Evolutionary conservation across 2,329 filamentous ascomycete species (phyloP), one percentile per base, ranked within the genome.

Genomic region (Rhynchosporium secalis): DNA sequence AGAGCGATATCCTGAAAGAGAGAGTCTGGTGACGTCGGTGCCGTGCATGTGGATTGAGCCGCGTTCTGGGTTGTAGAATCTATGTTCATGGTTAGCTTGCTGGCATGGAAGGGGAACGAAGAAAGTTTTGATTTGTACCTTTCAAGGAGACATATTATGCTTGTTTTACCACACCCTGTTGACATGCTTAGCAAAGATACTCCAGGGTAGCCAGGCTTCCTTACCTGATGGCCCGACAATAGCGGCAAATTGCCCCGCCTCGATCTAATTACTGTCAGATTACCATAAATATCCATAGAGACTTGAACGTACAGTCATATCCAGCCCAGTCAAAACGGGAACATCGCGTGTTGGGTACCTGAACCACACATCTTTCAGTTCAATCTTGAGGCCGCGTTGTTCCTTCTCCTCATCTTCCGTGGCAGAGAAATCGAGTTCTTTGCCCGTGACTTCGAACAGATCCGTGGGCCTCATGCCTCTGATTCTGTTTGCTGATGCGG

Each of bases 191-290:
- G n/a, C 28, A 2, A n/a, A 40, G 9, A 7, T 15, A 4, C 5
- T 28, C n/a, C n/a, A 28, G 3, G 9, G 28, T 2, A 12, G 12
- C 8, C 20, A 36, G 20, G 20, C 7, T 54, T 20, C 10, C 46
- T 31, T 51, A 58, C 56, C 70, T 40, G 85, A 88, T 1, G 87
- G 82, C 2, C 89, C 88, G 5, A 91, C 88, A 1, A 91, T 78
- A 1, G 87, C 88, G 0, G 83, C 86, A 69, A 89, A 91, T 71
- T 90, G 86, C 4, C 88, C 88, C 67, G 85, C 86, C 66, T 86
- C 77, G 58, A 72, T 70, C 66, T 71, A 28, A 9, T 28, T 38
- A 7, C 10, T 28, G 26, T 75, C 20, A 66, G 56, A 26, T 57
- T 56, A 29, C 20, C 20, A 3, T 13, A 48, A 31, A 3, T 31